Conservation (phyloP, 768 basidiomycete genomes). For the Boletellus emodensis region DNA sequence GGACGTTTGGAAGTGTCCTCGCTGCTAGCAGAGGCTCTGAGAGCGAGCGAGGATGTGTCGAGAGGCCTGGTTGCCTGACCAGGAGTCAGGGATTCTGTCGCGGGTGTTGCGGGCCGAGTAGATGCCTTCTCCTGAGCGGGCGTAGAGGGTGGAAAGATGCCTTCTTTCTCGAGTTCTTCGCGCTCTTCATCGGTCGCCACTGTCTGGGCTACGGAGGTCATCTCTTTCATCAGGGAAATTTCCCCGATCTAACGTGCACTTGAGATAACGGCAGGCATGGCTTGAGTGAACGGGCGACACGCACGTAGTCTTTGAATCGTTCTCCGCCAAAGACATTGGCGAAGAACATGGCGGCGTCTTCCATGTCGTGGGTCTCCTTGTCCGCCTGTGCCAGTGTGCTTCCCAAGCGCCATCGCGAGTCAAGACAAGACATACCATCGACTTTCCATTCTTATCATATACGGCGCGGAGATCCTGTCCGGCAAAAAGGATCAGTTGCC, state of each 20-base stretch:
- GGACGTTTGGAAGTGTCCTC: conserved; percentile 20
- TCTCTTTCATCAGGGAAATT: conserved; percentile 92
- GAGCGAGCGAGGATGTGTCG: conserved; percentile 15
- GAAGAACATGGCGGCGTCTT: conserved; percentile 94
- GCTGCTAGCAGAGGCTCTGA: conserved; percentile 14
- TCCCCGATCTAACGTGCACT: conserved; percentile 75
- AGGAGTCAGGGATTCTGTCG: conserved; percentile 5
- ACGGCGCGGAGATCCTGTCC: conserved; percentile 76
- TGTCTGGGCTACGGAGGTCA: conserved; percentile 78
- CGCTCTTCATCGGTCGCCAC: conserved; percentile 94
- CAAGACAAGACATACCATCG: conserved; percentile 53
- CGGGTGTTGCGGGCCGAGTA: conserved; percentile 19
- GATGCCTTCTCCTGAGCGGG: conserved; percentile 11
- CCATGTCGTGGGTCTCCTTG: conserved; percentile 79
- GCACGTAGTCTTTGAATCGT: conserved; percentile 81
- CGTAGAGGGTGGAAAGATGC: conserved; percentile 34
- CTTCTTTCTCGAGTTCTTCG: conserved; percentile 76
- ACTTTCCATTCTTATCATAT: conserved; percentile 95
- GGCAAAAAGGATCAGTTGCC: conserved; percentile 5
- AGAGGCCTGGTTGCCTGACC: conserved; percentile 5
- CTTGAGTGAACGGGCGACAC: conserved; percentile 28
- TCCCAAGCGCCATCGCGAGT: conserved; percentile 6
- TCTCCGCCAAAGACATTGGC: conserved; percentile 96
- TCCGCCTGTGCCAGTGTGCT: conserved; percentile 45
- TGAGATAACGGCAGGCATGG: not conserved